These are phyloP conservation scores for Cicer yamashitae DNA, from an alignment of 306 rosid genomes.

Conservation along the genomic window DNA sequence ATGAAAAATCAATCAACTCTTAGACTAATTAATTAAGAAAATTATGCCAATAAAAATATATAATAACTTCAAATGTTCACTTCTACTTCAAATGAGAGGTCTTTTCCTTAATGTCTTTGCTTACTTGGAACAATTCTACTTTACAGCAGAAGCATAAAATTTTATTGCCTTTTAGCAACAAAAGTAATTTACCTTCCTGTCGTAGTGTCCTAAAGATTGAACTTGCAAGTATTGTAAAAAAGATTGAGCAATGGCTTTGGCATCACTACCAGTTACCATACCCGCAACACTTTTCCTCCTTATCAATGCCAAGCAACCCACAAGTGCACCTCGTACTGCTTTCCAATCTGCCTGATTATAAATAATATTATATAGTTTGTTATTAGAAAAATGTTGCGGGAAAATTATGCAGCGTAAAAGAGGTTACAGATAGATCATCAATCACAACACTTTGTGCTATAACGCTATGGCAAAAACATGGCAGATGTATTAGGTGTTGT, in stretches of 20 bases:
- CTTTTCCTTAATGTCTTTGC: slow-evolving; percentile 12
- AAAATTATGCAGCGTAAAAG: slow-evolving; percentile 34
- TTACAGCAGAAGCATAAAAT: slow-evolving; percentile 34
- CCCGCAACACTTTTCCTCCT: slow-evolving; percentile 76
- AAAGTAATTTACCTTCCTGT: slow-evolving; percentile 71
- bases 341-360: slow-evolving; percentile 96
- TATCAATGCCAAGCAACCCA: slow-evolving; percentile 87
- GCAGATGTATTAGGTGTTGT: too few species aligned
- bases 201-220: slow-evolving; percentile 85
- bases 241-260: slow-evolving; percentile 70
- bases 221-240: slow-evolving; percentile 72
- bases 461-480: too few species aligned
- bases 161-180: slow-evolving; percentile 31
- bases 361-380: slow-evolving; percentile 37
- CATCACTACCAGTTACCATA: slow-evolving; percentile 65
- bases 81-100: neutral
- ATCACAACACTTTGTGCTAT: neutral
- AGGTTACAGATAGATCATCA: slow-evolving; percentile 27
- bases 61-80: neutral
- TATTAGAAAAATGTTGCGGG: slow-evolving; percentile 26
- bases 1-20: neutral
- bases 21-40: slow-evolving; percentile 10
- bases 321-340: slow-evolving; percentile 91
- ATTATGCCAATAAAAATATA: neutral
- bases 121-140: slow-evolving; percentile 28